Evolutionary conservation across 164 flowering plant genomes (phyloP).

Genomic region (grape (Vitis vinifera)): ASM3070453v1 NC_081806.1:12237001-12237500

Average conservation of each 20-base stretch:
- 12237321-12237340: slow-evolving; percentile 43
- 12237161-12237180: not conserved
- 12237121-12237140: too few relatives aligned
- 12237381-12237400: slow-evolving; percentile 36
- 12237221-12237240: slow-evolving; percentile 21
- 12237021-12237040: too few relatives aligned
- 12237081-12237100: too few relatives aligned
- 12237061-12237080: too few relatives aligned
- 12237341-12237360: slow-evolving; percentile 24
- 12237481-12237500: slow-evolving; percentile 28
- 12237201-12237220: slow-evolving; percentile 16
- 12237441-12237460: slow-evolving; percentile 18
- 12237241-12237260: not conserved
- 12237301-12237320: slow-evolving; percentile 16
- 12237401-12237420: slow-evolving; percentile 14
- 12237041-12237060: too few relatives aligned
- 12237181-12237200: slow-evolving; percentile 17
- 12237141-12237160: slow-evolving; percentile 15
- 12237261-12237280: slow-evolving; percentile 9
- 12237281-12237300: slow-evolving; percentile 3
- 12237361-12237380: slow-evolving; percentile 19
- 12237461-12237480: slow-evolving; percentile 32
- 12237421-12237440: slow-evolving; percentile 12
- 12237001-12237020: too few relatives aligned
- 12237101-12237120: too few relatives aligned